Evolutionary conservation across 2,329 filamentous ascomycete species (phyloP), one percentile per base, ranked within the genome.

Genomic region (Teratosphaeriaceae sp.): DNA sequence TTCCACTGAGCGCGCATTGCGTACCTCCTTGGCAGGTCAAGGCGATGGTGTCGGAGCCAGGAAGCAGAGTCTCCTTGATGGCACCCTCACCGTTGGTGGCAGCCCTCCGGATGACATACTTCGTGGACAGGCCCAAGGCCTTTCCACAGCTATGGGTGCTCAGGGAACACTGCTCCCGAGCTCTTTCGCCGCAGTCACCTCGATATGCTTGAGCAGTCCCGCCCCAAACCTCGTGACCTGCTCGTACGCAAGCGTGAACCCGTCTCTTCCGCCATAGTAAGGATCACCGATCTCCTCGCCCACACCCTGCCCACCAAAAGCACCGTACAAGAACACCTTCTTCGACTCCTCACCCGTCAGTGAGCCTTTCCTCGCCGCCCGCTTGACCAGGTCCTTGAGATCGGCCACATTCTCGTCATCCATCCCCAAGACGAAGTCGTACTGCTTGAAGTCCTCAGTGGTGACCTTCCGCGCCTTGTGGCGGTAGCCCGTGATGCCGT

Each of bases 391-490:
- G 24, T 79, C 72, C 56, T 80, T 64, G 45, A 94, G 67, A 58
- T 94, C 78, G 7, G 74, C 71, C 34, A 94, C 70, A 62, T 97
- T 97, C 35, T 80, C 78, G 38, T 78, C 73, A 62, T 98, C 92
- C 92, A 98, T 98, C 47, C 86, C 89, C 44, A 98, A 81, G 47
- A 98, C 81, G 67, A 94, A 97, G 65, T 97, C 88, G 59, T 96
- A 97, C 13, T 76, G 74, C 43, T 80, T 70, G 56, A 97, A 94
- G 65, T 98, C 92, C 40, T 76, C 74, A 3, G 69, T 67, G 63
- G 66, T 62, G 62, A 94, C 81, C 64, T 85, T 84, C 40, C 88
- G 80, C 16, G 88, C 89, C 2, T 72, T 69, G 65, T 96, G 88
- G 9, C 73, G 69, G 65, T 94, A 96, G 40, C 83, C 74, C 5